Base-by-base conservation (phyloP, 768 basidiomycete species). In the Lactifluus echinatus region DNA sequence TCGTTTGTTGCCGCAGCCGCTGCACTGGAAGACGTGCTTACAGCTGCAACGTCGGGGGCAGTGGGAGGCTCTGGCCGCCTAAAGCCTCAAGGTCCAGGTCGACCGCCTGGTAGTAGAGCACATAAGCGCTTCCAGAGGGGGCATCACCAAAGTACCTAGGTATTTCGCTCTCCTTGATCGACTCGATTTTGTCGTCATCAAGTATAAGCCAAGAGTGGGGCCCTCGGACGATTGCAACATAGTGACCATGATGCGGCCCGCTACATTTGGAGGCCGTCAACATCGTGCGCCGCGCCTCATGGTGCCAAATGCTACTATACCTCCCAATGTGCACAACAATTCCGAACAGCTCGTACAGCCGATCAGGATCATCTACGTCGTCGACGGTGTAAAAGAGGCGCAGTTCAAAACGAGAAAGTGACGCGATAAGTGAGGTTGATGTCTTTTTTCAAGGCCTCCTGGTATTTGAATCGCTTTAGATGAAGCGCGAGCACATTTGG, bases 301-400 rank as follows among this genome's bases (percentile, higher is more conserved):
- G 24, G 29, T 19, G 33, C 40, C 31, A 42, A 19, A 23, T n/a
- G 31, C 19, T 2, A 21, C 26, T 91, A 67, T 71, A 95, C 94
- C 83, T 89, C 79, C 96, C 96, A 62, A 99, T 94, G 72, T 99
- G 96, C n/a, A 99, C 92, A 33, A 99, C 94, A 56, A 98, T 91
- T 14, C 91, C 93, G 69, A 94, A 97, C 26, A 99, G 80, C 69
- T 90, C 84, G 73, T 96, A 99, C 59, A 98, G 69, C 53, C 94
- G 78, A 70, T 99, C 96, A 0, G 93, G 89, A 68, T 97, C 83
- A 51, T 86, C 83, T 46, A 87, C 82, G 64, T 94, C 92, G 70
- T 99, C 96, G 50, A 93, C 86, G 42, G 96, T 98, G 70, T 99
- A 97, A 76, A 97, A 97, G 55, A 99, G 73, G 57, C 95, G 84